Evolutionary conservation across 2,329 filamentous ascomycete genomes (phyloP).

Genomic region (Plenodomus tracheiphilus): DNA sequence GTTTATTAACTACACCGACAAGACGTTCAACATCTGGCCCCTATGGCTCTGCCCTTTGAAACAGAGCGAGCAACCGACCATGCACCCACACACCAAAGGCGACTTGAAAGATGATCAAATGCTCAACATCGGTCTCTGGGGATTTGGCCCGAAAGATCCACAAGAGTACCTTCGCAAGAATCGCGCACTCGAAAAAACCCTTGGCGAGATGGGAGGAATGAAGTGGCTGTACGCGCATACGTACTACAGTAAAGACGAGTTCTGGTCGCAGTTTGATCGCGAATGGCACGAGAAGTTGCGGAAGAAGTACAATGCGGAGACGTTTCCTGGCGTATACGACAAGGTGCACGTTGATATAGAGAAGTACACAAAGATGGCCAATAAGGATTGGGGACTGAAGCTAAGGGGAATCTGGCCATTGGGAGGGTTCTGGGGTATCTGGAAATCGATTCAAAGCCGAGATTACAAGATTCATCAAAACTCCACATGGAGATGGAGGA

Average conservation of each 20-base stretch:
- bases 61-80: constrained; percentile 36
- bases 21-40: constrained; percentile 49
- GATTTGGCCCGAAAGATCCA: constrained; percentile 61
- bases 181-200: constrained; percentile 62
- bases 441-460: constrained; percentile 43
- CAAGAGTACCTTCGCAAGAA: constrained; percentile 57
- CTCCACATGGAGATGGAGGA: constrained; percentile 38
- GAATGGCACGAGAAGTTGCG: constrained; percentile 63
- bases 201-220: constrained; percentile 64
- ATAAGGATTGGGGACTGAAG: constrained; percentile 28
- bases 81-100: constrained; percentile 40
- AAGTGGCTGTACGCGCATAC: constrained; percentile 73
- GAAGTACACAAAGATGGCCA: constrained; percentile 31
- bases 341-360: constrained; percentile 60
- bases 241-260: constrained; percentile 69
- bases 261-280: constrained; percentile 67
- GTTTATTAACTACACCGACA: constrained; percentile 50
- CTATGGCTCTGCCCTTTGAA: constrained; percentile 55
- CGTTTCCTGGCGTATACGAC: constrained; percentile 67
- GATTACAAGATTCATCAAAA: constrained; percentile 42
- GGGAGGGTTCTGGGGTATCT: constrained; percentile 44
- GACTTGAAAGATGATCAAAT: constrained; percentile 41
- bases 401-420: constrained; percentile 42
- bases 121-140: constrained; percentile 72
- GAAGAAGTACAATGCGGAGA: constrained; percentile 60